Percentiles rank a stretch among this genome's conserved stretches.
Conservation (phyloP, 192 early-diverging fungal genomes). For the Backusella liffmaniae region DNA sequence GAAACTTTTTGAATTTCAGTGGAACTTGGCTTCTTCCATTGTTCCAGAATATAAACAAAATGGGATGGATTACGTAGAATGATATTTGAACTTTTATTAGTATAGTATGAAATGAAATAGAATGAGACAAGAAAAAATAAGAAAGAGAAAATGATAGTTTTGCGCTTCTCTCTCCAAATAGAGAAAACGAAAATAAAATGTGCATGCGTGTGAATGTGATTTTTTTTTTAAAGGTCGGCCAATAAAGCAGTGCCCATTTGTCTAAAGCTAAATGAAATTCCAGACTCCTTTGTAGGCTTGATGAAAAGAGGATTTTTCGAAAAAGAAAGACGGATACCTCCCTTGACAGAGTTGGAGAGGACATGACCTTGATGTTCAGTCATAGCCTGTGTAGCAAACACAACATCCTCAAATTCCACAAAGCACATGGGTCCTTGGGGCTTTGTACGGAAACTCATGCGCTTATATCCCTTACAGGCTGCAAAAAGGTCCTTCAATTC, state of each 20-base stretch:
- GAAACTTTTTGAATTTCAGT: neutral
- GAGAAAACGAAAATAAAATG: neutral
- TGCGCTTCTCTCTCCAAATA: neutral
- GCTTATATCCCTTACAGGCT: slow-evolving; percentile 80
- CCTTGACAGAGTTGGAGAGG: slow-evolving; percentile 83
- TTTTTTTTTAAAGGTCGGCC: slow-evolving; percentile 3
- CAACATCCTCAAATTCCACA: slow-evolving; percentile 98
- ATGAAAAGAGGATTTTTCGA: slow-evolving; percentile 89
- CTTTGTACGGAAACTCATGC: slow-evolving; percentile 86
- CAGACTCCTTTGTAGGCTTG: slow-evolving; percentile 18
- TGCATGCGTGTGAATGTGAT: neutral
- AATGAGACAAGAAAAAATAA: neutral
- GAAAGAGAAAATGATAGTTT: neutral
- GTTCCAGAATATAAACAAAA: neutral
- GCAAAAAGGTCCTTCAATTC: slow-evolving; percentile 85
- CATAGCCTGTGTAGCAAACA: slow-evolving; percentile 88
- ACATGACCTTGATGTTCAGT: slow-evolving; percentile 83
- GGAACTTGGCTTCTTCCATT: neutral
- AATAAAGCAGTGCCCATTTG: slow-evolving; percentile 18
- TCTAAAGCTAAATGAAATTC: slow-evolving; percentile 8
- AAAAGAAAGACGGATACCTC: slow-evolving; percentile 94
- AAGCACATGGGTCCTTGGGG: slow-evolving; percentile 98
- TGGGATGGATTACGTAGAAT: neutral
- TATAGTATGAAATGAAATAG: neutral
- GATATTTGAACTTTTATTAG: neutral